These are phyloP conservation scores for Melaleuca alternifolia DNA, from an alignment of 345 rosid species.

Conservation along the genomic window DNA sequence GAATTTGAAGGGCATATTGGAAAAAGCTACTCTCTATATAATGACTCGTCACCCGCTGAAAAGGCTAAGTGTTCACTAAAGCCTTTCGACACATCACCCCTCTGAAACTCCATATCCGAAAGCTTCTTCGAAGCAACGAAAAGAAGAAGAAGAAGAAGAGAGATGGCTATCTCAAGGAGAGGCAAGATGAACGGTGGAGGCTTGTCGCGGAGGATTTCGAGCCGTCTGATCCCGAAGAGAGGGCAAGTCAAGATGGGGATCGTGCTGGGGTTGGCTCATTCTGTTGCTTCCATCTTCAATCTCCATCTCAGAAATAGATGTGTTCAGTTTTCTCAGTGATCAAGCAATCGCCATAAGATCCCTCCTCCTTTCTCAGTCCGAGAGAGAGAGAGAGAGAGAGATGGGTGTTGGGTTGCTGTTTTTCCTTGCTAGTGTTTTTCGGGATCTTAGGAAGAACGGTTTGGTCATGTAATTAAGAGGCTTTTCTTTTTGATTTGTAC, in stretches of 20 bases:
- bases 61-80: no score
- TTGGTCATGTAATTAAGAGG: background rate
- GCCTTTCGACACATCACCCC: no score
- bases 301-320: background rate
- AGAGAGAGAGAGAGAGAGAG: background rate
- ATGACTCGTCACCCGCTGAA: background rate
- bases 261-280: constrained; percentile 39
- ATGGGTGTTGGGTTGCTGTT: background rate
- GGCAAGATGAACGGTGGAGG: constrained; percentile 5
- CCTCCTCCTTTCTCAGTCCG: background rate
- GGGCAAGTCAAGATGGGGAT: constrained; percentile 69
- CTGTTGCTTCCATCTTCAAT: constrained; percentile 49
- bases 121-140: no score
- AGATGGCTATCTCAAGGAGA: constrained; percentile 28
- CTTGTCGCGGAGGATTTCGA: constrained; percentile 9
- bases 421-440: background rate
- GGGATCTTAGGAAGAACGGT: background rate
- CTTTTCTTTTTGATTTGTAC: background rate
- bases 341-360: background rate
- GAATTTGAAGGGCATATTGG: background rate
- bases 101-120: no score
- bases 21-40: background rate
- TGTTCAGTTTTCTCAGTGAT: background rate
- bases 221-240: constrained; percentile 71
- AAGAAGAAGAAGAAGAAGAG: background rate